Evolutionary conservation across 2,329 filamentous ascomycete genomes (phyloP).

Genomic region (Cladosporium oxysporum): DNA sequence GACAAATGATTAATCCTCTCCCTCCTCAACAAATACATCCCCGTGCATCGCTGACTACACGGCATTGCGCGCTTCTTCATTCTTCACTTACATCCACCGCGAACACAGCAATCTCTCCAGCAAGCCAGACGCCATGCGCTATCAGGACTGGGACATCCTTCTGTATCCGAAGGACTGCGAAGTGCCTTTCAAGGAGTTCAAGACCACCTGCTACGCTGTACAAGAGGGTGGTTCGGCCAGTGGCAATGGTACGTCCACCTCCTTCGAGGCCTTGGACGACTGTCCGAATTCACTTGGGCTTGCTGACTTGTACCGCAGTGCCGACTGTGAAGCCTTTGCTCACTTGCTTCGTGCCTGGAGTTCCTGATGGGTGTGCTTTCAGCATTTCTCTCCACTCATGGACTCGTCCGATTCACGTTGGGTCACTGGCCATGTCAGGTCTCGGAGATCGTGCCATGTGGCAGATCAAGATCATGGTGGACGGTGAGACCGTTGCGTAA

Average conservation of each 20-base stretch:
- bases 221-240: constrained; percentile 31
- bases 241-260: neutral
- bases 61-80: neutral
- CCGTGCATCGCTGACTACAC: neutral
- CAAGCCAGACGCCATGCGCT: constrained; percentile 64
- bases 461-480: constrained; percentile 65
- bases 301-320: constrained; percentile 5
- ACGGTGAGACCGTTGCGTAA: constrained; percentile 58
- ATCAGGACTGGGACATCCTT: constrained; percentile 82
- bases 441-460: constrained; percentile 41
- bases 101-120: neutral
- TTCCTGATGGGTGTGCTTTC: constrained; percentile 61
- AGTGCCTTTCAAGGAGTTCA: constrained; percentile 78
- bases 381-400: constrained; percentile 76
- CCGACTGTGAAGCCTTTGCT: constrained; percentile 40
- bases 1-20: neutral
- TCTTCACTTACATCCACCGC: constrained; percentile 17
- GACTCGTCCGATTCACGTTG: constrained; percentile 35
- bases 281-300: neutral
- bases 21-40: neutral
- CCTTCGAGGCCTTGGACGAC: neutral
- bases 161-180: constrained; percentile 63
- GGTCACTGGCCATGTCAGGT: neutral
- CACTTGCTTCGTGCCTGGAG: constrained; percentile 70
- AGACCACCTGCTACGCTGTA: constrained; percentile 71